These are phyloP conservation scores for Penicillium expansum DNA, from an alignment of 2,329 filamentous ascomycete genomes.

Conservation along the genomic window DNA sequence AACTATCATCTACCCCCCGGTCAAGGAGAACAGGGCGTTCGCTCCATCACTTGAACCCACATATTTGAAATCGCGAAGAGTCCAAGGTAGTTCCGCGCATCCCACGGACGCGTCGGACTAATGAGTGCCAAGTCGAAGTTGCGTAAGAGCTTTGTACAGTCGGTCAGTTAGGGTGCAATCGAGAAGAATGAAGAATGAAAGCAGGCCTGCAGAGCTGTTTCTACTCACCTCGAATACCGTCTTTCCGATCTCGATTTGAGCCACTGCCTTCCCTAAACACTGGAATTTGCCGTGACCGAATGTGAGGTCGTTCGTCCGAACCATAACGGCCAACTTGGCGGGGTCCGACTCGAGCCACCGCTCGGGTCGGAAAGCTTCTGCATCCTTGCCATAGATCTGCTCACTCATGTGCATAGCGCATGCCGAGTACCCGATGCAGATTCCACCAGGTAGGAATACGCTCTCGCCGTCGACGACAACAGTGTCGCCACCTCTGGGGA, in stretches of 20 bases:
- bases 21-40: not conserved
- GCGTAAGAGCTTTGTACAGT: slow-evolving; percentile 13
- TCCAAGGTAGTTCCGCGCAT: slow-evolving; percentile 18
- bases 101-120: slow-evolving; percentile 15
- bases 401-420: slow-evolving; percentile 18
- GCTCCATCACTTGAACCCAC: slow-evolving; percentile 18
- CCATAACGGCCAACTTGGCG: slow-evolving; percentile 11
- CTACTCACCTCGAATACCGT: slow-evolving; percentile 16
- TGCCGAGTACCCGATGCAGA: slow-evolving; percentile 17
- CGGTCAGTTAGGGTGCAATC: not conserved
- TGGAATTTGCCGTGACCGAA: slow-evolving; percentile 19
- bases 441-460: slow-evolving; percentile 13
- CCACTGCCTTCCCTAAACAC: slow-evolving; percentile 20
- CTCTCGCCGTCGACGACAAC: slow-evolving; percentile 15
- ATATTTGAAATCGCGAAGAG: slow-evolving; percentile 19
- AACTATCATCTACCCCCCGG: not conserved
- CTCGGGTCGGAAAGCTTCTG: slow-evolving; percentile 17
- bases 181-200: not conserved
- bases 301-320: slow-evolving; percentile 16
- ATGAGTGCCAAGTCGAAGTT: slow-evolving; percentile 19
- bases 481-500: slow-evolving; percentile 15
- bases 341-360: slow-evolving; percentile 17
- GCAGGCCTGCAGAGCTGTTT: not conserved
- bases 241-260: slow-evolving; percentile 18
- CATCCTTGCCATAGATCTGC: slow-evolving; percentile 17